These are phyloP conservation scores for Phytophthora agathidicida DNA, from an alignment of 352 stramenopile species.

Conservation along the genomic window DNA sequence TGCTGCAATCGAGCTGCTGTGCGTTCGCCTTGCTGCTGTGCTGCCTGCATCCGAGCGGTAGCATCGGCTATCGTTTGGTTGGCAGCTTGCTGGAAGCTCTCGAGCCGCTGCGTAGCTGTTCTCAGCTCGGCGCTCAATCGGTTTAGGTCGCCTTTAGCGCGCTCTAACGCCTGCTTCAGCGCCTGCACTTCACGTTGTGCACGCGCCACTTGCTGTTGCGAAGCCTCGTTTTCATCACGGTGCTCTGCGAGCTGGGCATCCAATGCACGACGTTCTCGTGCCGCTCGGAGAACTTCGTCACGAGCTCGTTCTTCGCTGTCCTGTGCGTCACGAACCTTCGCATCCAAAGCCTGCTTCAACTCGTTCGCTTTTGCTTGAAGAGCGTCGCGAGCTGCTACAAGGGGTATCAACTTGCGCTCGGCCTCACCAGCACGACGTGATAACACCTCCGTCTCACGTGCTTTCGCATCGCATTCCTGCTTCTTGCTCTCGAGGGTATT, in stretches of 20 bases:
- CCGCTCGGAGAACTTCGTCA: constrained; percentile 46
- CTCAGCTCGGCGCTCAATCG: constrained; percentile 49
- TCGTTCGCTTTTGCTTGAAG: constrained; percentile 58
- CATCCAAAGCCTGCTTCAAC: constrained; percentile 63
- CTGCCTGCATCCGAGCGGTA: constrained; percentile 46
- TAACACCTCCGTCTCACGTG: constrained; percentile 59
- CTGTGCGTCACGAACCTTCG: constrained; percentile 50
- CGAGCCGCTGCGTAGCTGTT: constrained; percentile 55
- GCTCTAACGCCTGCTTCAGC: constrained; percentile 58
- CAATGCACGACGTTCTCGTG: constrained; percentile 68
- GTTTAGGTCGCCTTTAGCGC: constrained; percentile 59
- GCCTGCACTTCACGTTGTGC: constrained; percentile 50
- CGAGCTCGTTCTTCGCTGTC: constrained; percentile 58
- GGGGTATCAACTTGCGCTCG: constrained; percentile 63
- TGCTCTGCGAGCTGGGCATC: constrained; percentile 50
- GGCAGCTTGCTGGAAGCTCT: constrained; percentile 54
- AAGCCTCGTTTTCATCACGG: constrained; percentile 61
- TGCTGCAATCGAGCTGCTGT: constrained; percentile 43
- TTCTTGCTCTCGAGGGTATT: constrained; percentile 63
- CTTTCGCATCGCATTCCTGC: constrained; percentile 59
- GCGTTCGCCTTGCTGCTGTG: constrained; percentile 62
- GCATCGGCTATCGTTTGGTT: constrained; percentile 74
- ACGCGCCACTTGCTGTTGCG: constrained; percentile 47
- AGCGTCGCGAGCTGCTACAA: constrained; percentile 56
- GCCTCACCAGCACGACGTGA: constrained; percentile 51